Conservation (phyloP, 176 grass and related monocot species). For the Musa beccarii region DNA sequence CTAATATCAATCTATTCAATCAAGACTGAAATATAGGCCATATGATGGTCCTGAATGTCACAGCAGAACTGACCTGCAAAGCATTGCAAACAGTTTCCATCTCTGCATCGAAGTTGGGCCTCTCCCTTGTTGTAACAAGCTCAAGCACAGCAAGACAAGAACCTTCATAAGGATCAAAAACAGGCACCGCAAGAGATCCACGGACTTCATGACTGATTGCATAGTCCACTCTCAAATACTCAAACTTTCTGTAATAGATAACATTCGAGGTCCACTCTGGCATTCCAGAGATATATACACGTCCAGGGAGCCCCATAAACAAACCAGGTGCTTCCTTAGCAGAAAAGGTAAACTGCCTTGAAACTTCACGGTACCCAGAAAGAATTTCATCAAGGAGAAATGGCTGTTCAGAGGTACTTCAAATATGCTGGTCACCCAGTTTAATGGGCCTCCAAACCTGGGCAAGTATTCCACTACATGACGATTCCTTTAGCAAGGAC, state of each 20-base stretch:
- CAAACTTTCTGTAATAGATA: conserved; percentile 30
- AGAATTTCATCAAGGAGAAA: conserved; percentile 43
- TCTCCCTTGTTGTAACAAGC: conserved; percentile 44
- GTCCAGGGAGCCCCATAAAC: conserved; percentile 41
- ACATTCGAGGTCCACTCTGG: conserved; percentile 60
- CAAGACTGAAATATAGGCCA: not conserved
- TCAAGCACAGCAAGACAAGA: conserved; percentile 50
- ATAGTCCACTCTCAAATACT: conserved; percentile 53
- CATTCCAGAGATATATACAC: conserved; percentile 42
- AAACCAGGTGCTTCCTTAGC: conserved; percentile 34
- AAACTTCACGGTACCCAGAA: conserved; percentile 48
- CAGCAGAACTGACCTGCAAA: conserved; percentile 33
- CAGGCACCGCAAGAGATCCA: conserved; percentile 46
- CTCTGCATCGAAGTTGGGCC: conserved; percentile 41
- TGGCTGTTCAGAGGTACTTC: conserved; percentile 55
- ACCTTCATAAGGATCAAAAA: conserved; percentile 30
- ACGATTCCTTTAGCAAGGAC: conserved; percentile 36
- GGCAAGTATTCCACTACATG: conserved; percentile 27
- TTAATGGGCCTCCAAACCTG: conserved; percentile 56
- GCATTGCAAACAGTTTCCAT: conserved; percentile 41
- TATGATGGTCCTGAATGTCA: not conserved
- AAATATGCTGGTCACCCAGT: conserved; percentile 27
- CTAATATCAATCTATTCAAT: not conserved
- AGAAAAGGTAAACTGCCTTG: conserved; percentile 48
- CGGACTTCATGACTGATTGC: conserved; percentile 40